Conservation (phyloP, 2,329 filamentous ascomycete genomes). For the Pyrenophora tritici-repentis region DNA sequence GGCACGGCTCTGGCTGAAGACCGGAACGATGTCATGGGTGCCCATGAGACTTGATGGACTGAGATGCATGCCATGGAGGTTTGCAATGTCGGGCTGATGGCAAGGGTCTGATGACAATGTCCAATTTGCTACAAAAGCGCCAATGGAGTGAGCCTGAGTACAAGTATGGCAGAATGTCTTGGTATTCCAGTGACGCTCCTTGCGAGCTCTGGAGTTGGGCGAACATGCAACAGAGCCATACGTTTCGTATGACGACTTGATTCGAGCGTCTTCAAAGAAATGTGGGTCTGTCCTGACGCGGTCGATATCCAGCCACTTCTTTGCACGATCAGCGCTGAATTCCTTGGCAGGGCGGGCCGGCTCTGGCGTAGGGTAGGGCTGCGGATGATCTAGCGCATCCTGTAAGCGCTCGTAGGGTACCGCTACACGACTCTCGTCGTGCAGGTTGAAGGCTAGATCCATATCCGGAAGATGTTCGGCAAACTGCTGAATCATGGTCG, state of each 20-base stretch:
- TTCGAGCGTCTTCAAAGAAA: constrained; percentile 43
- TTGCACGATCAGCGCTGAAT: constrained; percentile 48
- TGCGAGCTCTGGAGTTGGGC: constrained; percentile 63
- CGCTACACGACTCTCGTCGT: constrained; percentile 63
- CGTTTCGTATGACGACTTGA: constrained; percentile 48
- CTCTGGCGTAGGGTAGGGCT: constrained; percentile 29
- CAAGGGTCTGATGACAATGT: constrained; percentile 69
- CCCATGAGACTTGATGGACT: constrained; percentile 66
- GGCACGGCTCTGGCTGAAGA: constrained; percentile 77
- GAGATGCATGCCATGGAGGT: constrained; percentile 75
- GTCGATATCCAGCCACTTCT: constrained; percentile 43
- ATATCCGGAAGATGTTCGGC: constrained; percentile 63
- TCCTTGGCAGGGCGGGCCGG: constrained; percentile 28
- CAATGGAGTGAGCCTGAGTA: constrained; percentile 66
- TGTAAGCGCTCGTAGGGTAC: constrained; percentile 52
- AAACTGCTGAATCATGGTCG: constrained; percentile 57
- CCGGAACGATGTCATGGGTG: constrained; percentile 68
- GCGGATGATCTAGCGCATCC: constrained; percentile 32
- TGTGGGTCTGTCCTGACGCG: constrained; percentile 32
- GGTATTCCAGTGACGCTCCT: constrained; percentile 66
- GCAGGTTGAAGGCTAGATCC: constrained; percentile 67
- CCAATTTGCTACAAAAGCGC: constrained; percentile 71
- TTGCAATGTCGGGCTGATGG: constrained; percentile 74
- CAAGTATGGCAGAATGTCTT: constrained; percentile 69
- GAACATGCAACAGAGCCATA: constrained; percentile 62